Evolutionary conservation across 2,329 filamentous ascomycete species (phyloP).

Genomic region (Tolypocladium endophyticum): DNA sequence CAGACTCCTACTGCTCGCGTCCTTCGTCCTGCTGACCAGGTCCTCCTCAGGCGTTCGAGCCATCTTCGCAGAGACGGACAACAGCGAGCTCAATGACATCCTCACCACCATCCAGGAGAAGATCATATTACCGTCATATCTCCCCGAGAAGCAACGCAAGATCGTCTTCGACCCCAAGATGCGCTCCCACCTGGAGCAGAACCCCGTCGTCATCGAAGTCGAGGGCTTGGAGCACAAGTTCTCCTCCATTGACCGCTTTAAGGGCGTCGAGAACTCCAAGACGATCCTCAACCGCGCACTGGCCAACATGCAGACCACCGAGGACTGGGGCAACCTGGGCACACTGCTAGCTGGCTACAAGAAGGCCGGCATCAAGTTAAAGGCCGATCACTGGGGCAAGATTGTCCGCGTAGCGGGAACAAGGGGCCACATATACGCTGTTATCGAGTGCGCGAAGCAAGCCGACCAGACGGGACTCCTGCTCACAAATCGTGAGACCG

Average conservation of each 20-base stretch:
- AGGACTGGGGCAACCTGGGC: constrained; percentile 42
- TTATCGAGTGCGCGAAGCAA: constrained; percentile 40
- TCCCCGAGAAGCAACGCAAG: constrained; percentile 40
- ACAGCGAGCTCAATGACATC: constrained; percentile 39
- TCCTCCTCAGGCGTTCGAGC: constrained; percentile 18
- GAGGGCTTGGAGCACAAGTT: constrained; percentile 45
- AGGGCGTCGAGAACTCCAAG: constrained; percentile 31
- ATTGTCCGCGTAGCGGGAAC: constrained; percentile 30
- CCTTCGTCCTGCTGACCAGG: constrained; percentile 3
- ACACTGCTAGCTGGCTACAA: constrained; percentile 40
- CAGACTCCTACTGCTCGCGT: neutral
- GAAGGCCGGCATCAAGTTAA: constrained; percentile 29
- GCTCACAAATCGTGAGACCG: constrained; percentile 29
- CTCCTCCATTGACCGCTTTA: constrained; percentile 30
- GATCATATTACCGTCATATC: constrained; percentile 51
- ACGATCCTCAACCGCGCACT: constrained; percentile 27
- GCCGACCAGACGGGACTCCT: constrained; percentile 33
- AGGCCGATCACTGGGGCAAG: constrained; percentile 21
- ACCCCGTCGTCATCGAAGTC: constrained; percentile 48
- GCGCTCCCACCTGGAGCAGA: constrained; percentile 36
- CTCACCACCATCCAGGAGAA: constrained; percentile 44
- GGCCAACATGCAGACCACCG: constrained; percentile 31
- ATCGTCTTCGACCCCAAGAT: constrained; percentile 38
- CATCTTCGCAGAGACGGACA: constrained; percentile 41
- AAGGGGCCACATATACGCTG: constrained; percentile 29